Base-by-base conservation (phyloP, 2,329 filamentous ascomycete species). In the Fusarium paranaense region DNA sequence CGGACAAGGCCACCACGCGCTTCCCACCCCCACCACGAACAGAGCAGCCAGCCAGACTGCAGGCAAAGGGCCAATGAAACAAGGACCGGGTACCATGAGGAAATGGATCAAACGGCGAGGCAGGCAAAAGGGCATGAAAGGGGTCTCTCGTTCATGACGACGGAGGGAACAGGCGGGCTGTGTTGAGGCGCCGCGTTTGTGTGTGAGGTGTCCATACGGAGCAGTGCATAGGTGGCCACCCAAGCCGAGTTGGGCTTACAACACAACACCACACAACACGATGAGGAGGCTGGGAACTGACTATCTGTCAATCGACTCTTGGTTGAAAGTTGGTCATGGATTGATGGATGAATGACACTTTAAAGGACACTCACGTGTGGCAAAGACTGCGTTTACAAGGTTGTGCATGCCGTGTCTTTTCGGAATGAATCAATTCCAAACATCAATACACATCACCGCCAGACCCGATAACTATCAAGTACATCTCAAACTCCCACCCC, bases 21-120 rank as follows among this genome's bases (percentile, higher is more conserved):
- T 68, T 62, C 54, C 42, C 54, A 37, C 66, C 73, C 70, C 76
- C 75, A 69, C 73, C 66, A 66, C 40, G 38, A 52, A 52, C 25
- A 52, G 47, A 38, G 42, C 62, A 52, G 68, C 68, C 66, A 69
- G 54, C 52, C 58, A 25, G 38, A 64, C 67, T 25, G 50, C 47
- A 32, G 27, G 47, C 47, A 52, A 30, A 45, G 64, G 58, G 59
- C 76, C 73, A 77, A 78, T 78, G 54, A 69, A 73, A 72, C 74
- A 74, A 69, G 75, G 74, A 67, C 63, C 57, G 61, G 69, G 65
- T 75, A 71, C 66, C 62, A 47, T 74, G 72, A 69, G 27, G 60
- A 70, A 71, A 65, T 61, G 61, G 64, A 66, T 67, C 61, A 57
- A 63, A 67, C 35, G 58, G 56, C 32, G 18, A 61, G 35, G 54